A percentile compares a stretch with the other conserved stretches of the same genome.
Conservation (phyloP, 768 basidiomycete species). For the Psilocybe cyanescens region DNA sequence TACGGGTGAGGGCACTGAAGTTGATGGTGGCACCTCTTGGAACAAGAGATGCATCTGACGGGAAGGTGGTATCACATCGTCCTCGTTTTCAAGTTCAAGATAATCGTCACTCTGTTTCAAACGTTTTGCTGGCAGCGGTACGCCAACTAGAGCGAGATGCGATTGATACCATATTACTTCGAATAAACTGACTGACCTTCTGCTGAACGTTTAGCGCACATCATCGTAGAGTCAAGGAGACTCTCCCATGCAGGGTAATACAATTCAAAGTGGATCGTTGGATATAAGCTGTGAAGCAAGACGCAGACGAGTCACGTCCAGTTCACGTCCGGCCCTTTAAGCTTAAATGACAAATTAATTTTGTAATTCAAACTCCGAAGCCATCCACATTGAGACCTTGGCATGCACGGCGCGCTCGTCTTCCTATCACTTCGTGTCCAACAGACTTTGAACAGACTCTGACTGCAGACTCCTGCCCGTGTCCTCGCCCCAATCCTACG, state of each 20-base stretch:
- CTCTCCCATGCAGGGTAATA: constrained; percentile 4
- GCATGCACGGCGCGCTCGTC: not conserved
- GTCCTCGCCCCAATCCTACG: not conserved
- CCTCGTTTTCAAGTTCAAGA: constrained; percentile 59
- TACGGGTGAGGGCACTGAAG: constrained; percentile 81
- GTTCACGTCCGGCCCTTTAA: no score
- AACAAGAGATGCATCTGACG: constrained; percentile 57
- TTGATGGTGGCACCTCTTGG: constrained; percentile 85
- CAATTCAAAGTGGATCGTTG: not conserved
- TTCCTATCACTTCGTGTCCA: not conserved
- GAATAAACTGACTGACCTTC: constrained; percentile 34
- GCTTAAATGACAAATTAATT: not conserved
- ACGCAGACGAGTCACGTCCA: not conserved
- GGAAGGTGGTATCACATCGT: constrained; percentile 59
- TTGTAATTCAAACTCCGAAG: not conserved
- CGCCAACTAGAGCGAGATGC: constrained; percentile 26
- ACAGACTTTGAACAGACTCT: not conserved
- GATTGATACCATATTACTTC: constrained; percentile 12
- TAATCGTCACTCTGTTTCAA: constrained; percentile 54
- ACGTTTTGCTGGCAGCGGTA: constrained; percentile 44
- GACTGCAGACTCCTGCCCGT: not conserved
- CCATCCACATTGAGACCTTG: no score
- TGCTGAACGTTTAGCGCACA: constrained; percentile 44
- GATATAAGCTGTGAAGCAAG: not conserved
- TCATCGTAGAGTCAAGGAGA: constrained; percentile 13